Evolutionary conservation across 805 yeast species (phyloP).

Genomic region (Wickerhamomyces bisporus): DNA sequence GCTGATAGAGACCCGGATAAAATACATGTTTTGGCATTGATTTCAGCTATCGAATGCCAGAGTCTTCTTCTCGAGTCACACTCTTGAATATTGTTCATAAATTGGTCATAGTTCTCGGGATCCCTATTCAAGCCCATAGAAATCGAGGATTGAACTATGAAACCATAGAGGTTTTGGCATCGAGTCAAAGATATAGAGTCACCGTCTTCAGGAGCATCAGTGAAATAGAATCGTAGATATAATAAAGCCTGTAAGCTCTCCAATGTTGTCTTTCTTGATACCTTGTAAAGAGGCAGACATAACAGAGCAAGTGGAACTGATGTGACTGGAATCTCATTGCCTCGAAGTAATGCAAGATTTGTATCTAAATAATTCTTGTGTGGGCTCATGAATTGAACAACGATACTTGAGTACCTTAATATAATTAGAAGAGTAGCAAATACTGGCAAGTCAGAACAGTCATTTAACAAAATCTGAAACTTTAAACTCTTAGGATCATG

Average conservation of each 20-base stretch:
- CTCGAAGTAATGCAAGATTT: no score
- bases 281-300: slow-evolving; percentile 37
- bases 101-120: slow-evolving; percentile 27
- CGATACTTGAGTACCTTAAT: slow-evolving; percentile 34
- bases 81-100: slow-evolving; percentile 3
- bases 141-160: slow-evolving; percentile 38
- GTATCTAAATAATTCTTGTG: no score
- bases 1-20: slow-evolving; percentile 11
- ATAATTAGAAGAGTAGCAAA: slow-evolving; percentile 36
- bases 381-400: slow-evolving; percentile 26
- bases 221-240: slow-evolving; percentile 33
- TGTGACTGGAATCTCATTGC: slow-evolving; percentile 30
- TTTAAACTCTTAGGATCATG: slow-evolving; percentile 26
- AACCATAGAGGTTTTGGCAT: slow-evolving; percentile 30
- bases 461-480: slow-evolving; percentile 26
- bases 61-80: slow-evolving; percentile 15
- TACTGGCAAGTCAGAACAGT: slow-evolving; percentile 34
- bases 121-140: slow-evolving; percentile 44
- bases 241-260: slow-evolving; percentile 38
- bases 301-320: slow-evolving; percentile 33
- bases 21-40: slow-evolving; percentile 10
- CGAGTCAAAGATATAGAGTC: slow-evolving; percentile 37
- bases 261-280: slow-evolving; percentile 31
- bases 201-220: slow-evolving; percentile 41
- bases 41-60: slow-evolving; percentile 13